These are phyloP conservation scores for Camelina sativa DNA, from an alignment of 345 rosid genomes.

Conservation along the genomic window DNA sequence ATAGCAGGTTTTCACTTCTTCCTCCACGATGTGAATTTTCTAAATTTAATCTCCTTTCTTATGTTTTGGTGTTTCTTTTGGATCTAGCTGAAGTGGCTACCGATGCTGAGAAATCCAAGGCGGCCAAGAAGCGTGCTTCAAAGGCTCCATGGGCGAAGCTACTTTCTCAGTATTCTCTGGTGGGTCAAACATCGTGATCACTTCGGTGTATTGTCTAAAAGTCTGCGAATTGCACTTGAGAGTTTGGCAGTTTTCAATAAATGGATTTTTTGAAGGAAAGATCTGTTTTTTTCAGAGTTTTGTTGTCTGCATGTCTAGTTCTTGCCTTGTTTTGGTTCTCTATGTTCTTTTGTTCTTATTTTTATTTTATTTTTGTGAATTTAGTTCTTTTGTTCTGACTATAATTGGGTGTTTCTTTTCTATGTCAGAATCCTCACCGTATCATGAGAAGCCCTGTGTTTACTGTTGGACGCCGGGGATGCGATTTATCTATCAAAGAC, in stretches of 20 bases:
- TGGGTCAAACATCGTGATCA: constrained; percentile 37
- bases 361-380: not conserved
- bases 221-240: constrained; percentile 9
- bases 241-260: constrained; percentile 6
- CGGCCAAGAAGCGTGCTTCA: constrained; percentile 45
- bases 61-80: constrained; percentile 30
- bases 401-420: constrained; percentile 15
- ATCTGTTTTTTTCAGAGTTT: constrained; percentile 28
- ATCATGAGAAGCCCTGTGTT: constrained; percentile 61
- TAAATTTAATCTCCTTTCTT: not conserved
- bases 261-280: not conserved
- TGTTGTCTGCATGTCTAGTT: constrained; percentile 22
- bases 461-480: constrained; percentile 78
- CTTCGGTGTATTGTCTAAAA: not conserved
- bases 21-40: constrained; percentile 34
- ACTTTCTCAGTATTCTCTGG: constrained; percentile 88
- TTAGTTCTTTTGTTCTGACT: constrained; percentile 34
- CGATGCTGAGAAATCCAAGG: constrained; percentile 38
- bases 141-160: constrained; percentile 89
- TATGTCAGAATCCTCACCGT: constrained; percentile 75
- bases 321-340: not conserved
- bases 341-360: not conserved
- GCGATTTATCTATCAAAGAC: constrained; percentile 80
- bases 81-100: constrained; percentile 52
- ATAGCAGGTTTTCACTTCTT: constrained; percentile 54